Percentiles rank a stretch among this genome's conserved stretches.
Evolutionary conservation across 345 rosid genomes (phyloP).

Genomic region (Eucalyptus regnans): DNA sequence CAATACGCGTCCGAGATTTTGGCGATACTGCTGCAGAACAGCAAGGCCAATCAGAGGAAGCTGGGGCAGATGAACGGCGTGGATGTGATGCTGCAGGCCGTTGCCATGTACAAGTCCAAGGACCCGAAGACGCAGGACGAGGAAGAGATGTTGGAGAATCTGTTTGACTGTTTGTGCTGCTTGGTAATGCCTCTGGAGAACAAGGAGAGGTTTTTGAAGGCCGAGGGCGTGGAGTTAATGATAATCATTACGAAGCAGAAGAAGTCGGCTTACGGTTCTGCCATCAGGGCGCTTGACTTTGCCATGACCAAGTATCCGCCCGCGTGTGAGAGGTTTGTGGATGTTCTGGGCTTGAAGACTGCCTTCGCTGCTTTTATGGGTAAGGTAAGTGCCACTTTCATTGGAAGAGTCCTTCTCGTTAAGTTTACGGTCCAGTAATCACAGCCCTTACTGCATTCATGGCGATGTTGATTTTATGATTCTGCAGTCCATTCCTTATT

Average conservation of each 20-base stretch:
- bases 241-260: slow-evolving; percentile 97
- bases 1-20: slow-evolving; percentile 92
- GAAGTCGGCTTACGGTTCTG: slow-evolving; percentile 91
- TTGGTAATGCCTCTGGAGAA: slow-evolving; percentile 97
- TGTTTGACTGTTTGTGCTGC: slow-evolving; percentile 83
- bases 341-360: slow-evolving; percentile 90
- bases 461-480: neutral
- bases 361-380: slow-evolving; percentile 99
- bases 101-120: slow-evolving; percentile 84
- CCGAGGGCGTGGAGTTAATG: slow-evolving; percentile 98
- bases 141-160: slow-evolving; percentile 96
- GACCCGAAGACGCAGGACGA: slow-evolving; percentile 88
- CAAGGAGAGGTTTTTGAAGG: slow-evolving; percentile 91
- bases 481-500: neutral
- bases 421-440: neutral
- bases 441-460: neutral
- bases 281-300: slow-evolving; percentile 84
- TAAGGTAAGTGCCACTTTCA: slow-evolving; percentile 67
- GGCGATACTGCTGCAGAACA: slow-evolving; percentile 79
- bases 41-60: slow-evolving; percentile 77
- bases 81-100: slow-evolving; percentile 85
- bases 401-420: neutral
- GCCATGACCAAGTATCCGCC: slow-evolving; percentile 97
- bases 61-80: slow-evolving; percentile 95
- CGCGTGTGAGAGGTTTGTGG: slow-evolving; percentile 92